Percentiles rank a stretch among this genome's conserved stretches.
Evolutionary conservation across 805 yeast genomes (phyloP).

Genomic region (Wickerhamomyces bovis): DNA sequence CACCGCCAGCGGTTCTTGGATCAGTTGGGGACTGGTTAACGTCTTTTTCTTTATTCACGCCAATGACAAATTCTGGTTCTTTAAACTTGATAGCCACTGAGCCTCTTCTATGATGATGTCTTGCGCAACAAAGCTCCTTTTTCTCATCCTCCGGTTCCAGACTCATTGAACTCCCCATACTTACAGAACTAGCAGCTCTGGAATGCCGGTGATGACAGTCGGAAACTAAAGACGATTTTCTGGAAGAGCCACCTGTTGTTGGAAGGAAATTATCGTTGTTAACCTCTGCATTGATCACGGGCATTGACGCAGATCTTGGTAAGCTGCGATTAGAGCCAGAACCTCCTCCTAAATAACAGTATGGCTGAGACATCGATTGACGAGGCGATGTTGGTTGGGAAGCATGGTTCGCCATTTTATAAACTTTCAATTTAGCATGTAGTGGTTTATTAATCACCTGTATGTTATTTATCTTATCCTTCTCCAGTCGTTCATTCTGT

Average conservation of each 20-base stretch:
- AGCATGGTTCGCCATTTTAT: not conserved
- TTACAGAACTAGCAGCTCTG: not conserved
- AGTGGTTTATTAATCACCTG: not conserved
- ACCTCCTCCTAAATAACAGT: not conserved
- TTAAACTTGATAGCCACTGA: constrained; percentile 22
- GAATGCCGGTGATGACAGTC: not conserved
- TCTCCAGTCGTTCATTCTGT: not conserved
- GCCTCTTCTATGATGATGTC: constrained; percentile 26
- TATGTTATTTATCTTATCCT: not conserved
- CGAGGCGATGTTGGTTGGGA: not conserved
- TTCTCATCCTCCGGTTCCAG: not conserved
- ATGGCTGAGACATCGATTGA: not conserved
- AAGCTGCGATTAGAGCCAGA: not conserved
- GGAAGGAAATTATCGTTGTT: not conserved
- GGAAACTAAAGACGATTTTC: constrained; percentile 1
- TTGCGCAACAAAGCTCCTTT: constrained; percentile 8
- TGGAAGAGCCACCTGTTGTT: not conserved
- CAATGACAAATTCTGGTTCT: constrained; percentile 4
- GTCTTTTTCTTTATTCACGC: not conserved
- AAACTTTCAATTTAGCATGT: not conserved
- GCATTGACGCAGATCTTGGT: constrained; percentile 1
- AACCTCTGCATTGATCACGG: not conserved
- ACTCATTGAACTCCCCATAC: not conserved
- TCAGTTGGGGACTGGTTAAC: not conserved
- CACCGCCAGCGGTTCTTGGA: not conserved